Conservation (phyloP, 2,329 filamentous ascomycete genomes). For the Fusarium sp. region DNA sequence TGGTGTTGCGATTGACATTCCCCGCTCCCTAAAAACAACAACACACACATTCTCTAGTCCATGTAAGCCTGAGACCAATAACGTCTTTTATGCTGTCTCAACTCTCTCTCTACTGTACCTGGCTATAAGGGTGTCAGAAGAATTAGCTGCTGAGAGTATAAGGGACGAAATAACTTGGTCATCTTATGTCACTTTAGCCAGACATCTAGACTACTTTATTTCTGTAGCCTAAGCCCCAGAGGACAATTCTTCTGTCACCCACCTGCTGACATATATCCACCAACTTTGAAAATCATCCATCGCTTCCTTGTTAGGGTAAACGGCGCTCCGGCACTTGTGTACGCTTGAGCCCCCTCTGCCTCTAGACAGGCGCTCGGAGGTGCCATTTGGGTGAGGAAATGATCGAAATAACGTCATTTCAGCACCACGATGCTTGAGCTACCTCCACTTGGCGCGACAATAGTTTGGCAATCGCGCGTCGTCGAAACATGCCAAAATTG, state of each 20-base stretch:
- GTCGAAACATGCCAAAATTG: constrained; percentile 30
- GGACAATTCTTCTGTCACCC: too few species aligned
- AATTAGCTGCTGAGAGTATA: too few species aligned
- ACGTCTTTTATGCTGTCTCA: constrained; percentile 40
- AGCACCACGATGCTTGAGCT: constrained; percentile 14
- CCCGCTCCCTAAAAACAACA: constrained; percentile 19
- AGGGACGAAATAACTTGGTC: too few species aligned
- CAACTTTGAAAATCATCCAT: not conserved
- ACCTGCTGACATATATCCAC: not conserved
- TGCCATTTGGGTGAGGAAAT: constrained; percentile 23
- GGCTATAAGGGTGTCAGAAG: too few species aligned
- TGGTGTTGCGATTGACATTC: not conserved
- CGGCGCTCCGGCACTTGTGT: constrained; percentile 33
- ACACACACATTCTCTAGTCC: constrained; percentile 4
- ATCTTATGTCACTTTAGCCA: too few species aligned
- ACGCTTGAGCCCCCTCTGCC: constrained; percentile 20
- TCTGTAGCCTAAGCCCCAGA: too few species aligned
- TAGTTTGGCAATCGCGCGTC: constrained; percentile 26
- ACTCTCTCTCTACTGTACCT: not conserved
- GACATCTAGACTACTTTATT: too few species aligned
- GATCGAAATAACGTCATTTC: constrained; percentile 39
- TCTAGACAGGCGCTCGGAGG: constrained; percentile 12
- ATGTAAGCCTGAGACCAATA: constrained; percentile 31
- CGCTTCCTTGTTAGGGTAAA: constrained; percentile 1
- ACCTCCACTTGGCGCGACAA: constrained; percentile 42